Evolutionary conservation across 495 filamentous ascomycete genomes (phyloP).

Genomic region (Penicillium flavigenum): DNA sequence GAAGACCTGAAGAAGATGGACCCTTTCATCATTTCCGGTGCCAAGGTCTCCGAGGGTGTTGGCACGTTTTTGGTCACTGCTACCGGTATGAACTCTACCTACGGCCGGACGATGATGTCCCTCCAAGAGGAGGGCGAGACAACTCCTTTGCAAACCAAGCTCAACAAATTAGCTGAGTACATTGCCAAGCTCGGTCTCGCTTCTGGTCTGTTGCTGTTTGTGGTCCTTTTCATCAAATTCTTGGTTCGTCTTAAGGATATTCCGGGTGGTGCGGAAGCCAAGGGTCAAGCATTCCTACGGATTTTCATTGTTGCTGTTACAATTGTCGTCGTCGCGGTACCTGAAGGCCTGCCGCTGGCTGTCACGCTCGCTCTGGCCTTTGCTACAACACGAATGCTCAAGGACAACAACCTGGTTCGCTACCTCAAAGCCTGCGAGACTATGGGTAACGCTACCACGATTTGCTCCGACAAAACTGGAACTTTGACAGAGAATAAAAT

Average conservation of each 20-base stretch:
- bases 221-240: slow-evolving; percentile 93
- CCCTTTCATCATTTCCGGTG: slow-evolving; percentile 90
- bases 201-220: slow-evolving; percentile 79
- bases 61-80: slow-evolving; percentile 86
- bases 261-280: slow-evolving; percentile 57
- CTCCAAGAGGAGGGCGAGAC: slow-evolving; percentile 86
- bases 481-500: slow-evolving; percentile 95
- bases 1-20: slow-evolving; percentile 80
- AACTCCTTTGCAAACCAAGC: slow-evolving; percentile 90
- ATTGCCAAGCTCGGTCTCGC: slow-evolving; percentile 90
- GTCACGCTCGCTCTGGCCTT: slow-evolving; percentile 93
- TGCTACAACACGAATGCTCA: slow-evolving; percentile 91
- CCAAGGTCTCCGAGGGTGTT: slow-evolving; percentile 88
- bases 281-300: slow-evolving; percentile 83
- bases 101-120: slow-evolving; percentile 93
- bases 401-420: slow-evolving; percentile 91
- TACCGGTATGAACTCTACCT: slow-evolving; percentile 81
- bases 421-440: slow-evolving; percentile 91
- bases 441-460: slow-evolving; percentile 97
- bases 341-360: slow-evolving; percentile 88
- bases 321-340: slow-evolving; percentile 92
- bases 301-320: slow-evolving; percentile 96
- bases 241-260: slow-evolving; percentile 60
- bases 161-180: slow-evolving; percentile 86
- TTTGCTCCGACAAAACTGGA: slow-evolving; percentile 96